Base-by-base conservation (phyloP, 2,329 filamentous ascomycete species). In the Ophiostoma ips region DNA sequence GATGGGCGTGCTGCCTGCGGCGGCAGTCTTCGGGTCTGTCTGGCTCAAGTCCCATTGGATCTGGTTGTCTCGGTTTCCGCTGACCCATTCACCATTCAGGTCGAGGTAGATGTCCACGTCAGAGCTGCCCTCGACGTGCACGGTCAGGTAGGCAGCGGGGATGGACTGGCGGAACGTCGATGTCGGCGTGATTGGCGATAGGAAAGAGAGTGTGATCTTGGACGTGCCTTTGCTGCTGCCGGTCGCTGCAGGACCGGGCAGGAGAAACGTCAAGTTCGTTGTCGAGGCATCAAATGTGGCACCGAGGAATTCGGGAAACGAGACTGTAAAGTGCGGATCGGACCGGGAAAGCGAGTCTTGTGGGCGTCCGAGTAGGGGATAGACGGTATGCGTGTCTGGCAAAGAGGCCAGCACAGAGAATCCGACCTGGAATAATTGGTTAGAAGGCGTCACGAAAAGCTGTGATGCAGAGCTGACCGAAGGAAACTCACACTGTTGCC, bases 131-230 rank as follows among this genome's bases (percentile, higher is more conserved):
- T 80, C 72, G 12, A 84, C 83, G 58, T 80, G 66, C 37, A 90
- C 71, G 6, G 77, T 83, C 54, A 94, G 61, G 62, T 94, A 94
- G 24, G 82, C 81, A 11, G 86, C 87, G n/a, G 87, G 87, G 31
- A 92, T 76, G 15, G 84, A 81, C 68, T 90, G 85, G 55, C 85
- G 76, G 58, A 89, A 69, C 43, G 84, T 89, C 50, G 85, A 89
- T 1, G 83, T 85, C 1, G 85, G 84, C 0, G 85, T 90, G 46
- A 92, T 83, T 3, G 85, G 85, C 8, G 84, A 89, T 47, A 89
- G 68, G 63, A 84, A 76, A 1, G 71, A 73, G 34, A 76, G 63
- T 4, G 62, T 68, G 21, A 76, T 58, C 37, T 61, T 66, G 18
- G 68, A 53, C 9, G 58, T 53, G 15, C 54, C 56, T 11, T 50